phyloP scores from a whole-genome alignment of 495 filamentous ascomycete genomes.

The Talaromyces borbonicus region DNA sequence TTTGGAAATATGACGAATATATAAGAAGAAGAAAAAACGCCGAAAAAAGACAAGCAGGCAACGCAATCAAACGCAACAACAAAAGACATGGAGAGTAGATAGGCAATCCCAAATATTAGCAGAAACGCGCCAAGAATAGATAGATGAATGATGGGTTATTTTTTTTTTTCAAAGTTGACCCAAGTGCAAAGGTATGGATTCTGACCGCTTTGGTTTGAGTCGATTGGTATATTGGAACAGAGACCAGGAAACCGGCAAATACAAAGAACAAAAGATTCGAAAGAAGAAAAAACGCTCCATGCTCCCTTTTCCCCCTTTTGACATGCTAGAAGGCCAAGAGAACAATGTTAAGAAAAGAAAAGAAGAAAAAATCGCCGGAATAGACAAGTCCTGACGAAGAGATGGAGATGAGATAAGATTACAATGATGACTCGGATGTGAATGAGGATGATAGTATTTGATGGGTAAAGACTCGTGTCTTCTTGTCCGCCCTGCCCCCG shows the following conservation, averaged over 20 bases:
- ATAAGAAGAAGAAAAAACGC: no score
- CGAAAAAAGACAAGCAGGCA: no score
- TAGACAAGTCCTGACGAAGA: conserved; percentile 4
- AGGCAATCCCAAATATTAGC: no score
- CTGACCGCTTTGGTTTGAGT: no score
- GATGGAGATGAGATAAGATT: background rate
- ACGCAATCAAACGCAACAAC: no score
- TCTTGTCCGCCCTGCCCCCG: no score
- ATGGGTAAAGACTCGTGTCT: background rate
- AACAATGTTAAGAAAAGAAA: conserved; percentile 10
- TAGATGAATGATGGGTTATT: background rate
- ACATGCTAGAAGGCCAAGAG: conserved; percentile 4
- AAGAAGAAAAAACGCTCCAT: conserved; percentile 11
- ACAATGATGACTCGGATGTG: no score
- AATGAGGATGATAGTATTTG: background rate
- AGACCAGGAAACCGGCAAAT: background rate
- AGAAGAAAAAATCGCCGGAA: conserved; percentile 1
- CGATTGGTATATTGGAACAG: background rate
- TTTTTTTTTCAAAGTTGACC: background rate
- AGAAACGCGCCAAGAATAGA: no score
- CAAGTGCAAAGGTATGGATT: background rate
- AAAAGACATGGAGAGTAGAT: no score
- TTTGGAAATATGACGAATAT: no score
- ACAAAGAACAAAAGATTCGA: background rate
- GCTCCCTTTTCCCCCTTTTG: background rate